phyloP scores from a whole-genome alignment of 805 yeast genomes.

The Clavispora vitiphila region DNA sequence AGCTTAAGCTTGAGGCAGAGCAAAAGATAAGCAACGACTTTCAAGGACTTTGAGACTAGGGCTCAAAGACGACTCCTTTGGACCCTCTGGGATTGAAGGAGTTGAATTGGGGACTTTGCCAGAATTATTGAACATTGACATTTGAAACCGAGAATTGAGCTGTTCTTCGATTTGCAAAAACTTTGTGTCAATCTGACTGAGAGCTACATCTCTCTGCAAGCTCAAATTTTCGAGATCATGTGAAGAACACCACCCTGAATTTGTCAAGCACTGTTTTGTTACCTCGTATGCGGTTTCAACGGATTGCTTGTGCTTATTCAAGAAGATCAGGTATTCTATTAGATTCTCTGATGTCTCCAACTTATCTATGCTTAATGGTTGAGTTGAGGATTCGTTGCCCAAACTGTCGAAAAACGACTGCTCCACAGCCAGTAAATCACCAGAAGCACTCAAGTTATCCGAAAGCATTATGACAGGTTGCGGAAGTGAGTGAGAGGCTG shows the following conservation, averaged over 20 bases:
- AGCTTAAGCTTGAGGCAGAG: conserved; percentile 2
- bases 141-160: conserved; percentile 25
- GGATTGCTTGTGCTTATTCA: conserved; percentile 29
- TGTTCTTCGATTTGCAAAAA: conserved; percentile 33
- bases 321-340: conserved; percentile 27
- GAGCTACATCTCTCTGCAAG: conserved; percentile 30
- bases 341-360: conserved; percentile 23
- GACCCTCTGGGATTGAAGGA: not conserved
- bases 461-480: conserved; percentile 37
- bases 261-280: conserved; percentile 26
- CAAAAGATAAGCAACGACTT: conserved; percentile 24
- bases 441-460: conserved; percentile 27
- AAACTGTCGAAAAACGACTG: conserved; percentile 31
- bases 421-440: conserved; percentile 27
- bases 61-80: conserved; percentile 15
- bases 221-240: conserved; percentile 36
- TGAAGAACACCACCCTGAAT: conserved; percentile 40
- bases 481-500: conserved; percentile 29
- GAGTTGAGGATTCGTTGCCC: not conserved
- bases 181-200: conserved; percentile 35
- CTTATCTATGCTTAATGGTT: conserved; percentile 12
- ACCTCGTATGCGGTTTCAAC: conserved; percentile 30
- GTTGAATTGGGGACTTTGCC: not conserved
- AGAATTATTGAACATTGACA: conserved; percentile 19
- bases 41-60: conserved; percentile 33